Evolutionary conservation across 2,329 filamentous ascomycete species (phyloP).

Genomic region (Aspergillus ustus): DNA sequence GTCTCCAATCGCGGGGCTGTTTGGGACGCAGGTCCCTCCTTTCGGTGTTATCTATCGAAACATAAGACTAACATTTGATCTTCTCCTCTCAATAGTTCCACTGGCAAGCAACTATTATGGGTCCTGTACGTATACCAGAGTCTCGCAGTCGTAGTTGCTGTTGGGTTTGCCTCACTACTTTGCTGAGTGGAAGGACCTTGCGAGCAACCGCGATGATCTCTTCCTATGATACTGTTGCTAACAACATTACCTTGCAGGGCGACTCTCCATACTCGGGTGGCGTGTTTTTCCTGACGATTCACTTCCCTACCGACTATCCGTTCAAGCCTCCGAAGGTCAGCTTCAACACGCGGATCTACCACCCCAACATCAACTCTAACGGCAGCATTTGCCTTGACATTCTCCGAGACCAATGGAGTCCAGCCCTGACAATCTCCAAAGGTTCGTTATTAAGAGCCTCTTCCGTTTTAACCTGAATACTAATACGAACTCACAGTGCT

Average conservation of each 20-base stretch:
- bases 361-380: conserved; percentile 99
- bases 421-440: conserved; percentile 97
- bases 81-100: conserved; percentile 72
- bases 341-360: conserved; percentile 99
- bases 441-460: conserved; percentile 59
- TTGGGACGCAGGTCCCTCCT: conserved; percentile 7
- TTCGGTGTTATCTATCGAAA: neutral
- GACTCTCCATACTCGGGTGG: conserved; percentile 98
- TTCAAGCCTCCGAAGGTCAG: conserved; percentile 99
- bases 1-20: conserved; percentile 29
- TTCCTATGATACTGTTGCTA: conserved; percentile 27
- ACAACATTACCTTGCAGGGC: conserved; percentile 60
- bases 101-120: conserved; percentile 99
- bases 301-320: conserved; percentile 99
- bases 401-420: conserved; percentile 98
- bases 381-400: conserved; percentile 99
- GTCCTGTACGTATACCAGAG: conserved; percentile 71
- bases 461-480: neutral
- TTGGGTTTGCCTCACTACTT: neutral
- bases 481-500: conserved; percentile 65
- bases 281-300: conserved; percentile 98
- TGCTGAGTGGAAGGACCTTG: conserved; percentile 8
- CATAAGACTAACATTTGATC: conserved; percentile 36
- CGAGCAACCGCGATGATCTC: neutral
- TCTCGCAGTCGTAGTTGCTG: conserved; percentile 15